Evolutionary conservation across 352 stramenopile genomes (phyloP), one percentile per base, ranked within the genome.

Genomic region (Globisporangium recalcitrans): DNA sequence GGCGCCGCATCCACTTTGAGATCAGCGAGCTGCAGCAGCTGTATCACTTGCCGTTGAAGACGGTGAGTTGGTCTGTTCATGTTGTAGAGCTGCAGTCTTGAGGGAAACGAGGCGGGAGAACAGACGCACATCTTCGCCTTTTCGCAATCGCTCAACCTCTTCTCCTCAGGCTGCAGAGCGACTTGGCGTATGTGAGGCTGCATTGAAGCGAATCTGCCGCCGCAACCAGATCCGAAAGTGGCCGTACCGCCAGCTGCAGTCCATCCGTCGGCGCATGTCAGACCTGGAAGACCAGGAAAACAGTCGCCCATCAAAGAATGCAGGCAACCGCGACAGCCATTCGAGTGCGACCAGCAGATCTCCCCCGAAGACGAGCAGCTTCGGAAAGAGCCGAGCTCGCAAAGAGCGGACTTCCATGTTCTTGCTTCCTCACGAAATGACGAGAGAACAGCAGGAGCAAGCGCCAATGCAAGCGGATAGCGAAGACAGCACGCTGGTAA

Each of bases 181-280:
- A 22, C 77, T 93, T 4, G 78, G 78, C 1, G 65, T 91, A 27
- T 93, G 82, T 19, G 84, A 93, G 55, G 84, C 80, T n/a, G 84
- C 84, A n/a, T 63, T 93, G 11, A 93, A 91, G 72, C 81, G 84
- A 2, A 87, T 91, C 40, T 93, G 84, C 48, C 79, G 84, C 27
- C 80, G 80, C 36, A 88, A 90, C 58, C 62, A 64, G 46, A 87
- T 93, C 58, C 69, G 63, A 24, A 87, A 87, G 52, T 93, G 84
- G 84, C 84, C 84, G 16, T 93, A 85, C 52, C 73, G 84, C 51
- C 75, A 89, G 49, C 52, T 90, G 6, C 72, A 80, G n/a, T 90
- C 80, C 9, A 71, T 90, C 19, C 64, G 66, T 42, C 72, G 75
- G 26, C 78, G 78, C 26, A 87, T 90, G 44, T 44, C 64, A 11